phyloP scores from a whole-genome alignment of 495 filamentous ascomycete species.

The Glarea lozoyensis region DNA sequence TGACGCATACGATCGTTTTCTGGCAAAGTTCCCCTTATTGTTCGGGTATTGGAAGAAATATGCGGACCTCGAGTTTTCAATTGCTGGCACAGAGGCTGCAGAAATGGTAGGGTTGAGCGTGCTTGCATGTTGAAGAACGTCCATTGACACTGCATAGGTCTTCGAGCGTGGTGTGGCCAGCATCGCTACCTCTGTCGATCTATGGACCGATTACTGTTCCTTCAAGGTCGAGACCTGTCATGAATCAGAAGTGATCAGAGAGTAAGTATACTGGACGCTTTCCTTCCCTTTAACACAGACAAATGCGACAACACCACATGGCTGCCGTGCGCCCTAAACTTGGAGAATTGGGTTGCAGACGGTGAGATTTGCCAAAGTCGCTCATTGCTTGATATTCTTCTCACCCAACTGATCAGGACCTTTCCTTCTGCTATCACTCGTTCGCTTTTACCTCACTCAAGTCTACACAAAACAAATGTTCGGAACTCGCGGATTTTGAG shows the following conservation, averaged over 20 bases:
- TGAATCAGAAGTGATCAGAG: slow-evolving; percentile 90
- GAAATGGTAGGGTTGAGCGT: slow-evolving; percentile 66
- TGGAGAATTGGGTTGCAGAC: slow-evolving; percentile 21
- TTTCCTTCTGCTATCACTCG: slow-evolving; percentile 34
- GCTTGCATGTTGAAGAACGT: not conserved
- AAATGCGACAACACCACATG: slow-evolving; percentile 24
- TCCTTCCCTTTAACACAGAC: slow-evolving; percentile 54
- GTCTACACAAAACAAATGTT: slow-evolving; percentile 30
- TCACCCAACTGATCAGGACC: slow-evolving; percentile 51
- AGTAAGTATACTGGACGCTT: slow-evolving; percentile 82
- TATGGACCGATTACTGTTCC: slow-evolving; percentile 93
- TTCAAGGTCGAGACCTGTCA: slow-evolving; percentile 98
- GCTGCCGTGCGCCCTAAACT: slow-evolving; percentile 6
- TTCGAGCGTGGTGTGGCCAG: slow-evolving; percentile 94
- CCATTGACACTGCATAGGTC: slow-evolving; percentile 42
- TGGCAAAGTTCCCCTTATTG: slow-evolving; percentile 89
- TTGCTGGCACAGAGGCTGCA: slow-evolving; percentile 92
- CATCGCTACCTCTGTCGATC: slow-evolving; percentile 84
- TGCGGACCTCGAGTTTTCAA: slow-evolving; percentile 94
- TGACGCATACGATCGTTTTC: slow-evolving; percentile 81
- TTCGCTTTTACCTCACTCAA: slow-evolving; percentile 22
- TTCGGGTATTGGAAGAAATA: slow-evolving; percentile 99
- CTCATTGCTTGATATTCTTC: slow-evolving; percentile 32
- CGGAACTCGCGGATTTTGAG: slow-evolving; percentile 38
- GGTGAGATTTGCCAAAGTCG: slow-evolving; percentile 24